Evolutionary conservation across 768 basidiomycete species (phyloP).

Genomic region (Pleurotus sapidus): DNA sequence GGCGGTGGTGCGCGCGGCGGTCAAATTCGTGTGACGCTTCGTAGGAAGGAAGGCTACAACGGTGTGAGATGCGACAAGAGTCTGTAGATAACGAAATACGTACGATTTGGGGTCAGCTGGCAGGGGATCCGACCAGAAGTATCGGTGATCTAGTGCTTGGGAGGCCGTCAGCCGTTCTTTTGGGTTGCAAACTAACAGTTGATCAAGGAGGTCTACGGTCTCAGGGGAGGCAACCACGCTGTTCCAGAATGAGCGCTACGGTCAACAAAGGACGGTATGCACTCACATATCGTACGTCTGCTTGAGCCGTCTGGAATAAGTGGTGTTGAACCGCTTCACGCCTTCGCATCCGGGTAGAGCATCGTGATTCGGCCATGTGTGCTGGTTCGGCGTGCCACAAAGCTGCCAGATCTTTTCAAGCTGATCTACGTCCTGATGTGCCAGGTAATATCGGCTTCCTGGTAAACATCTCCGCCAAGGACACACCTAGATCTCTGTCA

Average conservation of each 20-base stretch:
- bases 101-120: slow-evolving; percentile 84
- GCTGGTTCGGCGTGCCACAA: slow-evolving; percentile 86
- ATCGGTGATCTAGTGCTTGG: slow-evolving; percentile 87
- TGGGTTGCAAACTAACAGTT: slow-evolving; percentile 81
- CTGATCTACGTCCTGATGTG: slow-evolving; percentile 87
- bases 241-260: slow-evolving; percentile 7
- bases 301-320: slow-evolving; percentile 53
- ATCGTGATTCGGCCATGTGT: slow-evolving; percentile 78
- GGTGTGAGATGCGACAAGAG: neutral
- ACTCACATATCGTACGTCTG: slow-evolving; percentile 59
- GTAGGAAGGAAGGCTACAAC: slow-evolving; percentile 62
- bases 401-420: slow-evolving; percentile 84
- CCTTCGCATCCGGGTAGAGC: slow-evolving; percentile 77
- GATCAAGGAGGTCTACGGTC: slow-evolving; percentile 80
- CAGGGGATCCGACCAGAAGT: slow-evolving; percentile 90
- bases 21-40: slow-evolving; percentile 85
- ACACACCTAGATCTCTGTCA: slow-evolving; percentile 61
- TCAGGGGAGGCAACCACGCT: slow-evolving; percentile 48
- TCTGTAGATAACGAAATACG: slow-evolving; percentile 19
- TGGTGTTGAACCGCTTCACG: slow-evolving; percentile 56
- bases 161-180: slow-evolving; percentile 78
- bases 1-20: slow-evolving; percentile 60
- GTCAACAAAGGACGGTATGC: slow-evolving; percentile 5
- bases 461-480: slow-evolving; percentile 95
- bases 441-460: slow-evolving; percentile 86